Evolutionary conservation across 1,284 basidiomycete species (phyloP).

Genomic region (Pseudozyma thailandica): DNA sequence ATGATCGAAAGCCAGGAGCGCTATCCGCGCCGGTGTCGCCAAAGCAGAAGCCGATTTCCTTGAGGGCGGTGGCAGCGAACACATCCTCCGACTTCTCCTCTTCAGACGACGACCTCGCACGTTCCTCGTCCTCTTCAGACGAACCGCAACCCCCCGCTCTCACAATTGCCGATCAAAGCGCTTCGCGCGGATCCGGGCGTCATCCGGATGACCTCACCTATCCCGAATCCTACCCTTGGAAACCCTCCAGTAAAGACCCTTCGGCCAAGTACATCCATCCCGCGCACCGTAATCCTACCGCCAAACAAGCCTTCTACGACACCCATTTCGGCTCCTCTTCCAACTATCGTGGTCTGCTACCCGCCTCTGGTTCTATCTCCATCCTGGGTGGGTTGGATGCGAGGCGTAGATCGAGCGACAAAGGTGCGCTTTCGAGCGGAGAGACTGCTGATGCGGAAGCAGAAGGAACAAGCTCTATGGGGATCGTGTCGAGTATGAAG

Average conservation of each 20-base stretch:
- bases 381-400: slow-evolving; percentile 6
- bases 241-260: slow-evolving; percentile 21
- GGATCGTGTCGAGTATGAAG: slow-evolving; percentile 21
- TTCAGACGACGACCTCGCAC: slow-evolving; percentile 15
- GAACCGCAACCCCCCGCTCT: neutral
- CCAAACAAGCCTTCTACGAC: slow-evolving; percentile 60
- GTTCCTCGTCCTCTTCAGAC: neutral
- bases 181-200: neutral
- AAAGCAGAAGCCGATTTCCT: neutral
- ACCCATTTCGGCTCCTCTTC: slow-evolving; percentile 53
- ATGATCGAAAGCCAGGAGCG: neutral
- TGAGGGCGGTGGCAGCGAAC: slow-evolving; percentile 1
- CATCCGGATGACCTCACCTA: slow-evolving; percentile 44
- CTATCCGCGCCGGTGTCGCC: slow-evolving; percentile 19
- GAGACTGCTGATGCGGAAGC: neutral
- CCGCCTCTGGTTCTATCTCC: slow-evolving; percentile 19
- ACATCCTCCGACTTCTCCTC: slow-evolving; percentile 21
- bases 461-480: neutral
- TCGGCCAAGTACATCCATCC: slow-evolving; percentile 33
- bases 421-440: neutral
- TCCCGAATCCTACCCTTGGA: slow-evolving; percentile 36
- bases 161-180: neutral
- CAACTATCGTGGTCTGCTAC: slow-evolving; percentile 36
- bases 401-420: slow-evolving; percentile 14
- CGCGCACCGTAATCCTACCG: slow-evolving; percentile 54